phyloP scores from a whole-genome alignment of 164 flowering plant species.

The Tinospora cordifolia region DNA sequence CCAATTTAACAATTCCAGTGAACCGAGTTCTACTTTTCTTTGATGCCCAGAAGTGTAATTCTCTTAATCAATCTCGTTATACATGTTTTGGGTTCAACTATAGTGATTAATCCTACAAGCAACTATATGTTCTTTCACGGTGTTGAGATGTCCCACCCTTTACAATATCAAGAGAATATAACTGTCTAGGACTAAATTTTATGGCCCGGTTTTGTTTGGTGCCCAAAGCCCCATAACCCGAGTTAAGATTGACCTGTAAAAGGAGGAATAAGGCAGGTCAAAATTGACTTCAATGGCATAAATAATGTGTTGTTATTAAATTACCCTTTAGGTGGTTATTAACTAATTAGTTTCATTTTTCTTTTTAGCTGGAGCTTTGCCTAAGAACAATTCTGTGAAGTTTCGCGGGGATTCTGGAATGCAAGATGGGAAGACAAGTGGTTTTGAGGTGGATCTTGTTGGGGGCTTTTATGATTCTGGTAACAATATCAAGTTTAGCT shows the following conservation, averaged over 20 bases:
- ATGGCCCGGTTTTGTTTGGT: too few species aligned
- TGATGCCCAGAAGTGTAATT: slow-evolving; percentile 64
- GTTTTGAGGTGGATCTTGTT: slow-evolving; percentile 30
- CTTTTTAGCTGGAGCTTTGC: slow-evolving; percentile 47
- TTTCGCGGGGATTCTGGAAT: slow-evolving; percentile 55
- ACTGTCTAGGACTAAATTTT: too few species aligned
- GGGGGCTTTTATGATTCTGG: slow-evolving; percentile 80
- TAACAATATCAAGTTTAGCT: slow-evolving; percentile 53
- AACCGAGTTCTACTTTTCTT: slow-evolving; percentile 52
- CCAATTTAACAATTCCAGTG: slow-evolving; percentile 39
- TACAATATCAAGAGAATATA: too few species aligned
- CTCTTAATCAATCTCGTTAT: background rate
- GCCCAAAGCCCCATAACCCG: too few species aligned
- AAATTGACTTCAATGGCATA: too few species aligned
- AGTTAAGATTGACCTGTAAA: too few species aligned
- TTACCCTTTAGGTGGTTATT: background rate
- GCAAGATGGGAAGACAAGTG: slow-evolving; percentile 36
- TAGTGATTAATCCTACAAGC: too few species aligned
- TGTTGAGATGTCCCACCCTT: too few species aligned
- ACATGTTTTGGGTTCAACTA: background rate
- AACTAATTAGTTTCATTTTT: background rate
- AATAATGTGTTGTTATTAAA: background rate
- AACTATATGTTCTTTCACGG: too few species aligned
- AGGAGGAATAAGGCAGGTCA: too few species aligned
- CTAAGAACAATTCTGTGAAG: slow-evolving; percentile 28